Evolutionary conservation across 2,329 filamentous ascomycete genomes (phyloP).

Genomic region (Cercospora sp.): DNA sequence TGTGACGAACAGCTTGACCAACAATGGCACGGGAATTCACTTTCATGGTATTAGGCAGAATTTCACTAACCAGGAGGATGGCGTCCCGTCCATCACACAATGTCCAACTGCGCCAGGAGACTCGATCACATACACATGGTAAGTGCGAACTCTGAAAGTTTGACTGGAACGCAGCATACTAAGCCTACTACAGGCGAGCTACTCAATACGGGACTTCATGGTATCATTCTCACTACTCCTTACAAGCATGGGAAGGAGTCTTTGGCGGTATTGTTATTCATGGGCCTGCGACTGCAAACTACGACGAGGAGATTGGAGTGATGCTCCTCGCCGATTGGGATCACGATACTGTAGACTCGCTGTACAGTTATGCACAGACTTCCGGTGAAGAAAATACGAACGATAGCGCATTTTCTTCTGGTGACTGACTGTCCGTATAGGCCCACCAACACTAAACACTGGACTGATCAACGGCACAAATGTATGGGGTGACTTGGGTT

Average conservation of each 20-base stretch:
- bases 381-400: too few species aligned
- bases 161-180: not conserved
- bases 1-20: not conserved
- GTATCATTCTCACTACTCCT: not conserved
- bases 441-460: constrained; percentile 38
- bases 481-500: constrained; percentile 26
- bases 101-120: not conserved
- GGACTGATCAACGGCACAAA: constrained; percentile 41
- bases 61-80: not conserved
- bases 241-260: constrained; percentile 40
- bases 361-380: constrained; percentile 32
- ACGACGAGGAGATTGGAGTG: constrained; percentile 43
- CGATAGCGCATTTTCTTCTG: too few species aligned
- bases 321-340: constrained; percentile 46
- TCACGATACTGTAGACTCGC: constrained; percentile 32
- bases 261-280: constrained; percentile 43
- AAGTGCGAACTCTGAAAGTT: not conserved
- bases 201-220: not conserved
- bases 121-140: not conserved
- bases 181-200: not conserved
- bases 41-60: not conserved
- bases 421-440: not conserved
- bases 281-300: constrained; percentile 41
- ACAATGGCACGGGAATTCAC: not conserved
- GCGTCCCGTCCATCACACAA: not conserved